Evolutionary conservation across 352 stramenopile species (phyloP), one percentile per base, ranked within the genome.

Genomic region (Pythium insidiosum): DNA sequence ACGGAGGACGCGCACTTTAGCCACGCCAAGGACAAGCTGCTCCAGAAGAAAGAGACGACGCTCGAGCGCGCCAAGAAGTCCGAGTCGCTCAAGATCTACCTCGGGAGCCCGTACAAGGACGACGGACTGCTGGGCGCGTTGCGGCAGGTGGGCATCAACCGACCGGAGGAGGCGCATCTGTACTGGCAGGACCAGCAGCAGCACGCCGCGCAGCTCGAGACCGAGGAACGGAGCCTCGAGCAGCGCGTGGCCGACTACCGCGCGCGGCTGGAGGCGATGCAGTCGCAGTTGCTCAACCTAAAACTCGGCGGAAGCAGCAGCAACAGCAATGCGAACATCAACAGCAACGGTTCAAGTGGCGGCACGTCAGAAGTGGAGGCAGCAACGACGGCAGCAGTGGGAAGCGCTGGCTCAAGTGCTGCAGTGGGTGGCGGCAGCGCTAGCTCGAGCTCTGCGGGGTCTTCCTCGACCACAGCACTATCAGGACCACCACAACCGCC

Each of bases 181-280:
- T 88, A 79, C 55, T 88, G 78, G 78, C 69, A 86, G 47, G 81
- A 88, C 43, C 76, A 88, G 53, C 64, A 84, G 7, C 67, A 85
- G 12, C 76, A 89, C 45, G 71, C 73, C 0, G 51, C 58, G n/a
- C 74, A 89, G 45, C 63, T 89, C 2, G 74, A 83, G 45, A 58
- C 54, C 4, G 72, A 92, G 29, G 68, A 86, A 42, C 70, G 69
- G 26, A 51, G 61, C 22, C 66, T 66, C 16, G 79, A 89, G 44
- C 55, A 76, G 29, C 71, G 73, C 22, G 73, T 92, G 21, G 38
- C 44, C 5, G 74, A 87, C 25, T 69, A 63, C 23, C 76, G 74
- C 13, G 68, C 86, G n/a, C 58, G 65, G 18, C 53, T 92, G 18
- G 66, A 70, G 35, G 41, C 44, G 7, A 45, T 92, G 12, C 76